A percentile compares a stretch with the other conserved stretches of the same genome.
phyloP scores from a whole-genome alignment of 2,329 filamentous ascomycete species.

The Didymella keratinophila region DNA sequence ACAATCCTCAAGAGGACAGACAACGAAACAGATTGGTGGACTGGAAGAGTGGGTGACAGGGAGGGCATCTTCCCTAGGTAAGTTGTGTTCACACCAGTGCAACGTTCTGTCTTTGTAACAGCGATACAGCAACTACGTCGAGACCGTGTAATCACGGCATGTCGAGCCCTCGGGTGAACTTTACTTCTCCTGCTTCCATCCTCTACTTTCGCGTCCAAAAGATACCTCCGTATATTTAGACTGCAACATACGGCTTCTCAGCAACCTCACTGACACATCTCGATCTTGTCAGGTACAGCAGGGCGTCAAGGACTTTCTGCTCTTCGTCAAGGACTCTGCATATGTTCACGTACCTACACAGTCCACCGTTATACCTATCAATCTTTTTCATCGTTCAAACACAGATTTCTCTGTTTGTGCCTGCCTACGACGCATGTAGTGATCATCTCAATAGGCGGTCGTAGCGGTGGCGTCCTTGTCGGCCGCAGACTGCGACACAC shows the following conservation, averaged over 20 bases:
- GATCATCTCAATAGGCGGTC: not conserved
- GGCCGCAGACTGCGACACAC: not conserved
- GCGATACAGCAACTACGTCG: conserved; percentile 51
- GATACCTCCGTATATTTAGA: conserved; percentile 28
- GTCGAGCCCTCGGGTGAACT: not conserved
- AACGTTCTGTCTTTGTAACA: not conserved
- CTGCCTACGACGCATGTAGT: not conserved
- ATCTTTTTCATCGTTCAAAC: not conserved
- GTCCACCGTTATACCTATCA: conserved; percentile 2
- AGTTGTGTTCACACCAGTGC: not conserved
- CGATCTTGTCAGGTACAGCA: conserved; percentile 23
- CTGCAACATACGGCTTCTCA: conserved; percentile 12
- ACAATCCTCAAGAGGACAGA: conserved; percentile 95
- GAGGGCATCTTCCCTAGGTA: conserved; percentile 93
- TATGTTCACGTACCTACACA: not conserved
- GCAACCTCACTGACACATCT: not conserved
- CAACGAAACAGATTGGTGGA: conserved; percentile 97
- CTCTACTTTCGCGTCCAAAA: conserved; percentile 13
- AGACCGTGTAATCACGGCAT: conserved; percentile 38
- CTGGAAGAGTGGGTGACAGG: conserved; percentile 81
- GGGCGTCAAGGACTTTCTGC: conserved; percentile 21
- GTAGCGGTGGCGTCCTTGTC: not conserved
- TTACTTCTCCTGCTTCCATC: conserved; percentile 7
- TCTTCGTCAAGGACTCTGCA: not conserved
- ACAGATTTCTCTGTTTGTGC: not conserved